Percentiles rank a stretch among this genome's conserved stretches.
These are phyloP conservation scores for Solanum pennellii DNA, from an alignment of 257 asterid genomes.

Conservation along the genomic window DNA sequence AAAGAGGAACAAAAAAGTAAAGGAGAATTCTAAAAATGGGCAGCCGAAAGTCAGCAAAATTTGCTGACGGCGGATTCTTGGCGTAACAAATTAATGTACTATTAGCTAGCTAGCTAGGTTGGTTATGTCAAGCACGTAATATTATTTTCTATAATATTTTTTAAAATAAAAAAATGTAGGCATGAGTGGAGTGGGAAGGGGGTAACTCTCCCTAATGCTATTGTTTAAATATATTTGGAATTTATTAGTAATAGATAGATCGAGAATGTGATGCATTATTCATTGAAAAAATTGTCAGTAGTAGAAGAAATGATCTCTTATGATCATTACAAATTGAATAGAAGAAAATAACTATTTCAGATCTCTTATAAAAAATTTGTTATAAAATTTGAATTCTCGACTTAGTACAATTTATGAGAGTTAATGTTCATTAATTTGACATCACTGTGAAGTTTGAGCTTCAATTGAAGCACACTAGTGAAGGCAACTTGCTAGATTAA, in stretches of 20 bases:
- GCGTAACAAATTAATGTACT: conserved; percentile 16
- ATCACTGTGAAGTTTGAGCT: not conserved
- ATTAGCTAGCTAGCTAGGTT: not conserved
- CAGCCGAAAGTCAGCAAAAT: conserved; percentile 1
- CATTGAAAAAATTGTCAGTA: not conserved
- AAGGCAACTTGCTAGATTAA: not conserved
- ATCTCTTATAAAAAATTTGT: not conserved
- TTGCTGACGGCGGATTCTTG: conserved; percentile 17
- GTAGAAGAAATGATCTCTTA: not conserved
- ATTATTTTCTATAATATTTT: not conserved
- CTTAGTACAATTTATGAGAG: not conserved
- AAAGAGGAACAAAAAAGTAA: not conserved
- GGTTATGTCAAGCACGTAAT: conserved; percentile 24
- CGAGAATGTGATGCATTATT: not conserved
- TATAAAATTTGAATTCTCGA: accelerated
- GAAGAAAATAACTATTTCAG: not conserved
- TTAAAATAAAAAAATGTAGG: not conserved
- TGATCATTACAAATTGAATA: not conserved
- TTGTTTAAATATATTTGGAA: not conserved
- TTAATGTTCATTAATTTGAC: not conserved
- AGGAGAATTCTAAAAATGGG: not conserved
- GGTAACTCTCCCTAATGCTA: not conserved
- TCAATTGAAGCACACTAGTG: not conserved
- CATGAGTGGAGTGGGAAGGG: not conserved
- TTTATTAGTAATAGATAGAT: not conserved